These are phyloP conservation scores for Cucumis melo DNA, from an alignment of 306 rosid genomes.

Conservation along the genomic window DNA sequence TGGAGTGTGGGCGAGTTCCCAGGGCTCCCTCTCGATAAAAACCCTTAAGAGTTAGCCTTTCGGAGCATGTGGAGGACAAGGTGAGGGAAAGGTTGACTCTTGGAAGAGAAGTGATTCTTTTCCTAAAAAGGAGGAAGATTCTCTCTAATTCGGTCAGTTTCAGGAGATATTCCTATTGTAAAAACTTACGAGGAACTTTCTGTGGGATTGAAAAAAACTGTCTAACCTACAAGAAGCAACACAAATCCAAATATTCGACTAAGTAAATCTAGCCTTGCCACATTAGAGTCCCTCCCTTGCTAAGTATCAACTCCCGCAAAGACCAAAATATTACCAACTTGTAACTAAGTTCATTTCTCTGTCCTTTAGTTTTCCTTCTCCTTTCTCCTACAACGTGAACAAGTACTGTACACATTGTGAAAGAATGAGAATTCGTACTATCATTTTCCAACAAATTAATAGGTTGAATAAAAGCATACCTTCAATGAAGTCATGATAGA, in stretches of 20 bases:
- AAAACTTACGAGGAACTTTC: too few species aligned
- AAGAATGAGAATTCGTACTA: neutral
- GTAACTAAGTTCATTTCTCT: too few species aligned
- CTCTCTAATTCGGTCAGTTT: too few species aligned
- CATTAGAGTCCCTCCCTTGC: neutral
- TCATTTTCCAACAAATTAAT: neutral
- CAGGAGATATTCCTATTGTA: too few species aligned
- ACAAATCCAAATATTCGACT: neutral
- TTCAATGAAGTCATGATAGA: constrained; percentile 73
- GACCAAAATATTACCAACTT: neutral
- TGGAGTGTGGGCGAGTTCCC: too few species aligned
- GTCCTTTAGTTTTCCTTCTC: neutral
- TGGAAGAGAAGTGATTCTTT: too few species aligned
- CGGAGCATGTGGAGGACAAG: too few species aligned
- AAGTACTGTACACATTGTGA: neutral
- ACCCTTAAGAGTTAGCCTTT: too few species aligned
- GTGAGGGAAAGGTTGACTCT: too few species aligned
- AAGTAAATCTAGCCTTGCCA: neutral
- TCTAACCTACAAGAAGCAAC: neutral
- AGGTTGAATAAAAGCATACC: constrained; percentile 29
- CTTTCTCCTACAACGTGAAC: neutral
- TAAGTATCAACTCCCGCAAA: neutral
- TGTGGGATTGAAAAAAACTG: too few species aligned
- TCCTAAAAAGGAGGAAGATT: too few species aligned
- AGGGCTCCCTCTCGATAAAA: too few species aligned